These are phyloP conservation scores for Gentiana straminea DNA, from an alignment of 257 asterid species.

Conservation along the genomic window DNA sequence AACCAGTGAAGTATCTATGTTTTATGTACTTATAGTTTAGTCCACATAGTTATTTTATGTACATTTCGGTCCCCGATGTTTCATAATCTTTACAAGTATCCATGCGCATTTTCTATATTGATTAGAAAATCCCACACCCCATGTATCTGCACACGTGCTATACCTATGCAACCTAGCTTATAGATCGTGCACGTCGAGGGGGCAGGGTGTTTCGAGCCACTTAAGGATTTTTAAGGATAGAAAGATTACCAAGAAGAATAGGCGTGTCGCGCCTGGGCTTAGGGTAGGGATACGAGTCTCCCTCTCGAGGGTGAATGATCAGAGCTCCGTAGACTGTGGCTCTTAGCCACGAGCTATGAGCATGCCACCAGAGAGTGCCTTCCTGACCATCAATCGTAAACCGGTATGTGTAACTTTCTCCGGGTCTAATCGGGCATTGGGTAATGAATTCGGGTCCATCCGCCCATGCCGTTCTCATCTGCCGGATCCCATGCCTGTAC, in stretches of 20 bases:
- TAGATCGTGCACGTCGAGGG: too few relatives aligned
- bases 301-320: conserved; percentile 54
- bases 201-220: too few relatives aligned
- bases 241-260: conserved; percentile 53
- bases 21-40: too few relatives aligned
- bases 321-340: conserved; percentile 88
- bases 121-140: too few relatives aligned
- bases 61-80: too few relatives aligned
- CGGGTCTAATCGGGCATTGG: conserved; percentile 86
- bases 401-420: conserved; percentile 62
- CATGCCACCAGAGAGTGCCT: conserved; percentile 98
- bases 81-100: too few relatives aligned
- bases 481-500: conserved; percentile 81
- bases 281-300: conserved; percentile 64
- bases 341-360: conserved; percentile 94
- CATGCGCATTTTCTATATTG: too few relatives aligned
- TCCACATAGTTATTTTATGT: too few relatives aligned
- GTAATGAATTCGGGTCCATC: conserved; percentile 89
- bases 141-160: too few relatives aligned
- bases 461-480: conserved; percentile 73
- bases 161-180: too few relatives aligned
- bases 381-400: conserved; percentile 76
- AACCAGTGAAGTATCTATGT: too few relatives aligned
- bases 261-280: conserved; percentile 68
- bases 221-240: too few relatives aligned